Conservation (phyloP, 2,329 filamentous ascomycete genomes). For the Ophiocordyceps camponoti-rufipedis region DNA sequence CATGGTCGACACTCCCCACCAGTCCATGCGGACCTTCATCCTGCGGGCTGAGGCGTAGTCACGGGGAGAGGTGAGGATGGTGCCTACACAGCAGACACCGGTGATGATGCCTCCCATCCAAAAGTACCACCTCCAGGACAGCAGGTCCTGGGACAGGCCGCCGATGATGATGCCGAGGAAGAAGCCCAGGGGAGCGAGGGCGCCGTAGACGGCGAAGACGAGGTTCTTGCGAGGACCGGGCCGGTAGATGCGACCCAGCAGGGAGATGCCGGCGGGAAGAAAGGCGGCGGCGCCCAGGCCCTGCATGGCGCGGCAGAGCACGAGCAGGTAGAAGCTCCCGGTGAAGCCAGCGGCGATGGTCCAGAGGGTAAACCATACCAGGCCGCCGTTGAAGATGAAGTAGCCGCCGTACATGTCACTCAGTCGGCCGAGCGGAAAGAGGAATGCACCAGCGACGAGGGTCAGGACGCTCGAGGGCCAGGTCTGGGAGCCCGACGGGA, state of each 20-base stretch:
- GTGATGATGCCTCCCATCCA: constrained; percentile 42
- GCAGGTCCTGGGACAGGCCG: constrained; percentile 40
- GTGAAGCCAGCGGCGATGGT: constrained; percentile 54
- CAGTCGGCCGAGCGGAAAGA: constrained; percentile 44
- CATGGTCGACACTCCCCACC: constrained; percentile 41
- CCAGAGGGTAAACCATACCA: constrained; percentile 50
- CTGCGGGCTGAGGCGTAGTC: constrained; percentile 10
- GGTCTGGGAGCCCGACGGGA: constrained; percentile 39
- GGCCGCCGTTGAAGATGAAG: constrained; percentile 37
- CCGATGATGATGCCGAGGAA: constrained; percentile 51
- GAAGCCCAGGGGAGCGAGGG: constrained; percentile 39
- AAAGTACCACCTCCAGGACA: constrained; percentile 53
- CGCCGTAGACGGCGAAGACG: constrained; percentile 41
- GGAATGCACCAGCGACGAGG: constrained; percentile 32
- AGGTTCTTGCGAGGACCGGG: constrained; percentile 57
- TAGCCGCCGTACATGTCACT: constrained; percentile 47
- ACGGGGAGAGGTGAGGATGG: constrained; percentile 21
- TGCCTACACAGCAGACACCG: constrained; percentile 31
- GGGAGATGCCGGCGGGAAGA: constrained; percentile 46
- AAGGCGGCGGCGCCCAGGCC: constrained; percentile 58
- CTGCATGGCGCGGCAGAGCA: constrained; percentile 55
- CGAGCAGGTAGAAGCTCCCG: constrained; percentile 48
- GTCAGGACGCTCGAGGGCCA: constrained; percentile 50
- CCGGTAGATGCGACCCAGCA: constrained; percentile 51
- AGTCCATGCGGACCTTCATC: constrained; percentile 40